Percentiles rank a stretch among this genome's conserved stretches.
Conservation (phyloP, 1,284 basidiomycete genomes). For the Peniophora sp. region DNA sequence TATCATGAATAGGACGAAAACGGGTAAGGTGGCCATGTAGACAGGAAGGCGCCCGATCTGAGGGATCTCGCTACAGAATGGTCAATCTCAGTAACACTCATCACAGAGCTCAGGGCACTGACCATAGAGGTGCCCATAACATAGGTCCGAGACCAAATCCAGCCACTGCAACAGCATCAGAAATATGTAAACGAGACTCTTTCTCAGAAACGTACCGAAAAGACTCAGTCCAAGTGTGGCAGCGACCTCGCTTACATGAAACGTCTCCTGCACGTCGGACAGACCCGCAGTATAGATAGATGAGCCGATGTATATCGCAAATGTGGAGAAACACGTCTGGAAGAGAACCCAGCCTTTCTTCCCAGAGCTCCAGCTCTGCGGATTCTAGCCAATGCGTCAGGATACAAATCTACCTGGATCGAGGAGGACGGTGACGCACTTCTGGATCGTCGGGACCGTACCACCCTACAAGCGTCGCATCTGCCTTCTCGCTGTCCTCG, state of each 20-base stretch:
- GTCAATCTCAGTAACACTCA: slow-evolving; percentile 33
- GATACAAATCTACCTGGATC: not conserved
- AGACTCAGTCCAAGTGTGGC: slow-evolving; percentile 27
- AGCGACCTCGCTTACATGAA: slow-evolving; percentile 38
- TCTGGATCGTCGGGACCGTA: not conserved
- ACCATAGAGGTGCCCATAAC: not conserved
- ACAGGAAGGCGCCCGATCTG: slow-evolving; percentile 32
- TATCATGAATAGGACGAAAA: slow-evolving; percentile 48
- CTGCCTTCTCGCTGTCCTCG: not conserved
- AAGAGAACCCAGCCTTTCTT: slow-evolving; percentile 34
- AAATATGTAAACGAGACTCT: no score
- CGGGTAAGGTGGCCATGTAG: slow-evolving; percentile 44
- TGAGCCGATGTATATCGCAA: slow-evolving; percentile 43
- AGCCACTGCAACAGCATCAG: no score
- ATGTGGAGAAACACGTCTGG: slow-evolving; percentile 50
- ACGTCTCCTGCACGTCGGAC: slow-evolving; percentile 34
- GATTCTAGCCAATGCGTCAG: slow-evolving; percentile 10
- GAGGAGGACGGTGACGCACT: not conserved
- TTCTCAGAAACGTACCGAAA: slow-evolving; percentile 16
- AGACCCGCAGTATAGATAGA: slow-evolving; percentile 34
- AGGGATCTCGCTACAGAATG: slow-evolving; percentile 43
- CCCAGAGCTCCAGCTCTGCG: slow-evolving; percentile 18
- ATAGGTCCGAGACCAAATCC: slow-evolving; percentile 24
- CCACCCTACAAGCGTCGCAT: not conserved
- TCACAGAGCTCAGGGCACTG: not conserved